These are phyloP conservation scores for Hirsutella thompsonii DNA, from an alignment of 2,329 filamentous ascomycete species.

Conservation along the genomic window DNA sequence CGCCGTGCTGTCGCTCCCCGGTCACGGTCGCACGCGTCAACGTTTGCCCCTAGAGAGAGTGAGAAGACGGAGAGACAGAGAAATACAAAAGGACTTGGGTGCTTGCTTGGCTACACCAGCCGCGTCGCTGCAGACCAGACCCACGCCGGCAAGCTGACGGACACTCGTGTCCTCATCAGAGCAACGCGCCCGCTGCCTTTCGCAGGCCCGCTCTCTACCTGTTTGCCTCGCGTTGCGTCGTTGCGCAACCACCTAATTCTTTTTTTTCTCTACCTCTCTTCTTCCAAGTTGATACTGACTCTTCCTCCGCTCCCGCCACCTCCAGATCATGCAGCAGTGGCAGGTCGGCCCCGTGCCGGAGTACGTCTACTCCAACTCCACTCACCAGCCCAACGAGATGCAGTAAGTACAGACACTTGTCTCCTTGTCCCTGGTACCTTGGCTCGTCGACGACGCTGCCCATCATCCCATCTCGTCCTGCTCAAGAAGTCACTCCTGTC, in stretches of 20 bases:
- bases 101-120: constrained; percentile 8
- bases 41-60: constrained; percentile 1
- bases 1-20: constrained; percentile 2
- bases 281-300: constrained; percentile 12
- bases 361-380: constrained; percentile 42
- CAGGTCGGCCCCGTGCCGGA: constrained; percentile 47
- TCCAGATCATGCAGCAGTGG: constrained; percentile 48
- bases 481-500: constrained; percentile 2
- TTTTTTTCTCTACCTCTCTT: constrained; percentile 5
- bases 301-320: constrained; percentile 8
- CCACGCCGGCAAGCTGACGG: constrained; percentile 6
- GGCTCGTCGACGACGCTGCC: constrained; percentile 2
- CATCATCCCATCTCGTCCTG: constrained; percentile 1
- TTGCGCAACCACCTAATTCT: constrained; percentile 2
- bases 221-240: constrained; percentile 5
- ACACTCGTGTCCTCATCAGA: constrained; percentile 5
- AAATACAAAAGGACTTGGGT: constrained; percentile 4
- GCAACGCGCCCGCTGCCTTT: constrained; percentile 3
- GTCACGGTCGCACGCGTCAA: constrained; percentile 6
- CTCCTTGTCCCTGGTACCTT: constrained; percentile 18
- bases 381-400: constrained; percentile 41
- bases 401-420: constrained; percentile 38
- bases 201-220: constrained; percentile 4
- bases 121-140: constrained; percentile 9
- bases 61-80: neutral